These are phyloP conservation scores for Phytophthora meadii DNA, from an alignment of 352 stramenopile genomes.

Conservation along the genomic window DNA sequence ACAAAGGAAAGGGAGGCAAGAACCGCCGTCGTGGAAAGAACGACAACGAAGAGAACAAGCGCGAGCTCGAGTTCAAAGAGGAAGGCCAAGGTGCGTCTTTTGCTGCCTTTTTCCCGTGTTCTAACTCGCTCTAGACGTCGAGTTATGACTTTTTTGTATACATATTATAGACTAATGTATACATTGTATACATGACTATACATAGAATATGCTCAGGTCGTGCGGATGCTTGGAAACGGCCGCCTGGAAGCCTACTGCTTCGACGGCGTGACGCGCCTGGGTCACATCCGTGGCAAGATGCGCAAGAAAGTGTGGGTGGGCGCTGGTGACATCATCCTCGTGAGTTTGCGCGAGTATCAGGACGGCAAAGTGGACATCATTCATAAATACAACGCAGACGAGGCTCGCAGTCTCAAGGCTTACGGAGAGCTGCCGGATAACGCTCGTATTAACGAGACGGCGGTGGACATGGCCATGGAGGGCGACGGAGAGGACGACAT, in stretches of 20 bases:
- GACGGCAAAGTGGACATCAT: constrained; percentile 99
- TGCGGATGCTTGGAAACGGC: constrained; percentile 99
- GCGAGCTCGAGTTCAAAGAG: constrained; percentile 99
- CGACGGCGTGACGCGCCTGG: constrained; percentile 97
- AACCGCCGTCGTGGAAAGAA: constrained; percentile 98
- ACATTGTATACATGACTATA: constrained; percentile 20
- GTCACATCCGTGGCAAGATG: constrained; percentile 99
- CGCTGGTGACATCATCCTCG: constrained; percentile 98
- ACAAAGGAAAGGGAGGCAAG: constrained; percentile 98
- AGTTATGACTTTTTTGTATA: constrained; percentile 16
- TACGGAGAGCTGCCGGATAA: constrained; percentile 99
- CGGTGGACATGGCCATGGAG: constrained; percentile 87
- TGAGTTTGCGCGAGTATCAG: constrained; percentile 99
- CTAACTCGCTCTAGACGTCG: constrained; percentile 1
- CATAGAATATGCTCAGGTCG: constrained; percentile 98
- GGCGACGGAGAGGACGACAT: constrained; percentile 87
- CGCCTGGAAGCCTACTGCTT: constrained; percentile 99
- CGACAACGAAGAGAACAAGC: constrained; percentile 99
- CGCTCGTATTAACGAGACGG: constrained; percentile 90
- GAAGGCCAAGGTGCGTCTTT: constrained; percentile 93
- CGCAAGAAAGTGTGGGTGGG: constrained; percentile 99
- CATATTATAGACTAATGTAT: constrained; percentile 11
- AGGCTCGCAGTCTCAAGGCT: constrained; percentile 99
- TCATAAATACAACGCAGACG: constrained; percentile 98
- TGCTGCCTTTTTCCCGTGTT: not conserved